Evolutionary conservation across 140 eudicot species (phyloP), one percentile per base, ranked within the genome.

Genomic region (Senecio squalidus): DNA sequence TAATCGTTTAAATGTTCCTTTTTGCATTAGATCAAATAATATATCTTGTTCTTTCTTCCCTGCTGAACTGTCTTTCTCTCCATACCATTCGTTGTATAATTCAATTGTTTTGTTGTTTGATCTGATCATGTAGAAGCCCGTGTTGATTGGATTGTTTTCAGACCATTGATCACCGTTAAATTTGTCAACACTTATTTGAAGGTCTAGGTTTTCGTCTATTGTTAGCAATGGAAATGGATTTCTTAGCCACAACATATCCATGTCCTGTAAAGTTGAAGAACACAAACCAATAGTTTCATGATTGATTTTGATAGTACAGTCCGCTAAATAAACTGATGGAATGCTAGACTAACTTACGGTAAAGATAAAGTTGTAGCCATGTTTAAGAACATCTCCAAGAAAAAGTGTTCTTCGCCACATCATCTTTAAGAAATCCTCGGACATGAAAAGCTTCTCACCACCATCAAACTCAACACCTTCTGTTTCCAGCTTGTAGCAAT

Each of bases 21-120:
- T 36, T 53, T 39, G 25, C 59, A 77, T 78, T 3, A 88, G 25
- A 0, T 56, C 74, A 1, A 4, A 43, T 14, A 88, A 9, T 23
- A 81, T 88, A 4, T 88, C 94, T 72, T 88, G 96, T 58, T 88
- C 96, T 65, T 88, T 88, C 64, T 68, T 22, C 8, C 91, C 94
- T 0, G 53, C 40, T 9, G 88, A 84, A 1, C 62, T 77, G 20
- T 78, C 66, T 70, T 72, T 81, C 17, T 10, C 33, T 6, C 8
- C 60, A 43, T 84, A 82, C 94, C 90, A 81, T 26, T 50, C 67
- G 10, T 84, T 60, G 17, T 68, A 84, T 33, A 88, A 61, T 5
- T 83, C 62, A 1, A 78, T 69, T n/a, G 91, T 88, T 9, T 73
- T 84, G 27, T 81, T 77, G 91, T 81, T 88, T 5, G 96, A 88